These are phyloP conservation scores for Rugonectria rugulosa DNA, from an alignment of 2,329 filamentous ascomycete species.

Conservation along the genomic window DNA sequence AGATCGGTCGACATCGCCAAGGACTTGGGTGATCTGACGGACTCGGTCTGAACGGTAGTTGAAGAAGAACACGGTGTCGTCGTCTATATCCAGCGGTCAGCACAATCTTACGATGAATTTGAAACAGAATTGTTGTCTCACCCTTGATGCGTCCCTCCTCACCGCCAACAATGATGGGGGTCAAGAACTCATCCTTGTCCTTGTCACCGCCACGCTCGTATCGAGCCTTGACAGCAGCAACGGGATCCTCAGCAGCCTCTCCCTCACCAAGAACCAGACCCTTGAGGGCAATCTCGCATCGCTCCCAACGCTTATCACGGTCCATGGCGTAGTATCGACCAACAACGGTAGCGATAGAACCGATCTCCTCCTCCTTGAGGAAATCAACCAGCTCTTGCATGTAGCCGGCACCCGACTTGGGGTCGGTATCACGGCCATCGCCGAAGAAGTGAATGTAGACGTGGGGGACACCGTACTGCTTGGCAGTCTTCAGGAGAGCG, in stretches of 20 bases:
- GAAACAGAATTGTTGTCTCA: conserved; percentile 46
- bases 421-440: conserved; percentile 96
- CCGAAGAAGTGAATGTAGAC: conserved; percentile 99
- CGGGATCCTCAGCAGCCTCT: conserved; percentile 82
- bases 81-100: conserved; percentile 60
- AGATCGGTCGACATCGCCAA: conserved; percentile 91
- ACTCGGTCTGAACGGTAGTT: conserved; percentile 99
- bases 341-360: conserved; percentile 90
- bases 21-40: conserved; percentile 92
- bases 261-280: conserved; percentile 87
- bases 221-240: conserved; percentile 84
- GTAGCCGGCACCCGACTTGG: conserved; percentile 89
- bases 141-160: conserved; percentile 86
- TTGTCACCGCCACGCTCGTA: conserved; percentile 74
- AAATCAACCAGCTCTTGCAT: conserved; percentile 85
- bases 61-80: conserved; percentile 99
- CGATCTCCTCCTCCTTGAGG: conserved; percentile 82
- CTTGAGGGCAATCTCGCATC: conserved; percentile 88
- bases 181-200: conserved; percentile 97
- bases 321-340: conserved; percentile 99
- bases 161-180: conserved; percentile 94
- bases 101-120: background rate
- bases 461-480: conserved; percentile 84
- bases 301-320: conserved; percentile 98
- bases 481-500: conserved; percentile 86